phyloP scores from a whole-genome alignment of 176 grass and related monocot genomes.

The Puya raimondii region DNA sequence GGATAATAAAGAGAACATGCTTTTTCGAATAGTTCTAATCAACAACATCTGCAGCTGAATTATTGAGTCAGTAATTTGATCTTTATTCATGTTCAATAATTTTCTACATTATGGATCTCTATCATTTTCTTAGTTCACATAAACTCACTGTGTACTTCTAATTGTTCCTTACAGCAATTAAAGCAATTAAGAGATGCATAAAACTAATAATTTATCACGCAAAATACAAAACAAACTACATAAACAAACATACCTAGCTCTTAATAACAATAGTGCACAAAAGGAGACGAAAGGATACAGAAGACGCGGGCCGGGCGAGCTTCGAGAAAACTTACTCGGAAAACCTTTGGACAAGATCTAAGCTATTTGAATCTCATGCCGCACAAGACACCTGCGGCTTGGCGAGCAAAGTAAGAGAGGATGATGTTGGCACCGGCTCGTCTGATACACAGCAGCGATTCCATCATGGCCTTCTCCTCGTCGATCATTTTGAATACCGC shows the following conservation, averaged over 20 bases:
- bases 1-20: too few species aligned
- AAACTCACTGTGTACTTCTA: too few species aligned
- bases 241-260: neutral
- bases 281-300: neutral
- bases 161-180: too few species aligned
- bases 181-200: neutral
- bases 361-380: constrained; percentile 39
- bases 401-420: constrained; percentile 87
- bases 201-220: neutral
- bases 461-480: constrained; percentile 98
- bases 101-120: too few species aligned
- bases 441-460: constrained; percentile 76
- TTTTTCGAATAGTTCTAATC: too few species aligned
- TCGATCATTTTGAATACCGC: constrained; percentile 73
- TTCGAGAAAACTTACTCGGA: neutral
- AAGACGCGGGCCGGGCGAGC: neutral
- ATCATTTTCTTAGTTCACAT: too few species aligned
- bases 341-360: neutral
- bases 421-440: constrained; percentile 87
- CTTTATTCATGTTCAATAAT: too few species aligned
- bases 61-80: too few species aligned
- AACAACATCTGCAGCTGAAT: too few species aligned
- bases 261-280: neutral
- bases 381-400: constrained; percentile 59
- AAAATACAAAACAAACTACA: neutral